Evolutionary conservation across 2,329 filamentous ascomycete genomes (phyloP), one percentile per base, ranked within the genome.

Genomic region (Hypoxylon sp.): DNA sequence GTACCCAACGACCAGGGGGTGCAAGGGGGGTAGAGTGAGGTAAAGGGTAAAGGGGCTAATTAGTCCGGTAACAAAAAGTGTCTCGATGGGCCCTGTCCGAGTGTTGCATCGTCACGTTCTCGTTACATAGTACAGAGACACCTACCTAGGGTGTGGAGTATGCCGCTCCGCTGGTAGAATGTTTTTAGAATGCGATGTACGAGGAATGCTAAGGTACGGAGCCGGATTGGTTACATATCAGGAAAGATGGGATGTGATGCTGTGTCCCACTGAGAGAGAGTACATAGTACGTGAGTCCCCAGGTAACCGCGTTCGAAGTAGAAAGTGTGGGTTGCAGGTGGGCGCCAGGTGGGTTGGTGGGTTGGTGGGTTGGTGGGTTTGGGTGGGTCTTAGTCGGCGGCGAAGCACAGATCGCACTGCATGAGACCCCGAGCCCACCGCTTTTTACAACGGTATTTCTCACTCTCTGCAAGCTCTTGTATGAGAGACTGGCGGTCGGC

Each of bases 401-500:
- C 65, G 65, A 65, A 68, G 65, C 61, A 62, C 59, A 64, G 62
- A 65, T 58, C 59, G 57, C 59, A 62, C 62, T 62, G 60, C 64
- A 67, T 64, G 63, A 66, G 68, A 69, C 65, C 65, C 71, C 68
- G 67, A 73, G 72, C 34, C 72, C 72, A 74, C 72, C 72, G 72
- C 72, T 73, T 71, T 73, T 74, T 74, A 24, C 72, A 73, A 52
- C 71, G 72, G 62, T 73, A 22, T 66, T 71, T 73, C 66, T 56
- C 55, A 68, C 68, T 68, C 47, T 67, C 53, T 68, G 65, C 62
- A 44, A 59, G 63, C 59, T 65, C 62, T 73, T 73, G 64, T 73
- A 71, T 71, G 72, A 64, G 70, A 66, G 68, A 74, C 69, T 71
- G 71, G 72, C 72, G 72, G 72, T 74, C 71, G 72, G 64, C 67